Conservation (phyloP, 139 green algal genomes). For the Chlamydomonas schloesseri region DNA sequence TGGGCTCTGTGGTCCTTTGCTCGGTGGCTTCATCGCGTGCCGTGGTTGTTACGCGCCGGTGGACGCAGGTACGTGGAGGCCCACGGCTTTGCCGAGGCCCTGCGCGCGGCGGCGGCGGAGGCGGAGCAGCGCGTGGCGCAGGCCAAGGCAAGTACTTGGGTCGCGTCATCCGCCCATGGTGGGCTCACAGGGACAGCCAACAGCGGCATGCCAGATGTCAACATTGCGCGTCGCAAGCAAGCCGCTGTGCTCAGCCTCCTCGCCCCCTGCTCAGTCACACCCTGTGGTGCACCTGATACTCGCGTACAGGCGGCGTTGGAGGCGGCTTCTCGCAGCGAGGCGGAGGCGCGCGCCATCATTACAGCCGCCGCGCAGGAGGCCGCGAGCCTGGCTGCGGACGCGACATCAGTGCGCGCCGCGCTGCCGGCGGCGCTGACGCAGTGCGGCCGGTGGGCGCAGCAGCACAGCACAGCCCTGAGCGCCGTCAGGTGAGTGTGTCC, state of each 20-base stretch:
- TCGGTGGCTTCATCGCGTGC: no score
- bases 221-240: neutral
- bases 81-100: slow-evolving; percentile 33
- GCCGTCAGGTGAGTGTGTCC: slow-evolving; percentile 16
- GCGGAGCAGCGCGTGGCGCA: slow-evolving; percentile 7
- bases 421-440: slow-evolving; percentile 16
- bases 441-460: slow-evolving; percentile 30
- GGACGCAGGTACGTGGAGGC: slow-evolving; percentile 34
- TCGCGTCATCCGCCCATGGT: no score
- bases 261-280: no score
- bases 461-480: slow-evolving; percentile 36
- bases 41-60: no score
- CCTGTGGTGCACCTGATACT: no score
- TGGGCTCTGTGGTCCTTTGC: no score
- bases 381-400: slow-evolving; percentile 10
- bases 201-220: no score
- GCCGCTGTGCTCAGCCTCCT: neutral
- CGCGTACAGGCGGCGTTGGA: slow-evolving; percentile 25
- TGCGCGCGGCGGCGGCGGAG: slow-evolving; percentile 9
- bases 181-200: no score
- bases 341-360: slow-evolving; percentile 4
- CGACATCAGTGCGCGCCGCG: slow-evolving; percentile 1
- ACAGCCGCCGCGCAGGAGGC: slow-evolving; percentile 13
- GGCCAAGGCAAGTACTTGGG: slow-evolving; percentile 19
- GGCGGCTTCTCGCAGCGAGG: slow-evolving; percentile 1